A percentile compares a stretch with the other conserved stretches of the same genome.
These are phyloP conservation scores for Teunomyces atbi DNA, from an alignment of 805 yeast species.

Conservation along the genomic window DNA sequence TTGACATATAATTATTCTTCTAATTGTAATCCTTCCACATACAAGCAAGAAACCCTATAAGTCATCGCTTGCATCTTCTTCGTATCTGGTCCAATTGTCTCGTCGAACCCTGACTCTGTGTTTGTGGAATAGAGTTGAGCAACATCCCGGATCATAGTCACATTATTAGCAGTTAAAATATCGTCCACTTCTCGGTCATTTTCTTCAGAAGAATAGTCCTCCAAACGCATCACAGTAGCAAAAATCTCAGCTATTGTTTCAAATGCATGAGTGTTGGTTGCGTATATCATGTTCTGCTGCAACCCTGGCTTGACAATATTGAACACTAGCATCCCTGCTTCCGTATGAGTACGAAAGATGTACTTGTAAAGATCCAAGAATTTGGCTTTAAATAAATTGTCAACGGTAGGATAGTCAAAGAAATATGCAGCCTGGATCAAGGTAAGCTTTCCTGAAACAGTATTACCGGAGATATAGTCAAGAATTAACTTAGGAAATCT, in stretches of 20 bases:
- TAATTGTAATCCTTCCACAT: slow-evolving; percentile 33
- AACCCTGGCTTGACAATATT: slow-evolving; percentile 31
- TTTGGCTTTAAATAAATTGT: slow-evolving; percentile 25
- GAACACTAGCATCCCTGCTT: slow-evolving; percentile 24
- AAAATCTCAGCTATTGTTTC: slow-evolving; percentile 28
- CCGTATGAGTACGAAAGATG: slow-evolving; percentile 20
- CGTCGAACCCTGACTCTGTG: slow-evolving; percentile 13
- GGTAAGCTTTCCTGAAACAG: slow-evolving; percentile 20
- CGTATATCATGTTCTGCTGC: slow-evolving; percentile 25
- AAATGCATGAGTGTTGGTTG: slow-evolving; percentile 26
- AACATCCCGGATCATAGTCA: slow-evolving; percentile 11
- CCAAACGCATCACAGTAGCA: slow-evolving; percentile 5
- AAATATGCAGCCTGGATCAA: slow-evolving; percentile 31
- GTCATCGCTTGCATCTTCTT: slow-evolving; percentile 30
- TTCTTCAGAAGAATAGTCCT: slow-evolving; percentile 16
- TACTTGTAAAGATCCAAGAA: slow-evolving; percentile 29
- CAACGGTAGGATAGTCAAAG: slow-evolving; percentile 28
- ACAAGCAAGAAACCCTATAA: slow-evolving; percentile 36
- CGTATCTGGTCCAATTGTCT: slow-evolving; percentile 13
- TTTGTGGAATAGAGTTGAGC: slow-evolving; percentile 6
- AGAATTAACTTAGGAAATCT: slow-evolving; percentile 28
- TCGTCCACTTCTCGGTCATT: slow-evolving; percentile 13
- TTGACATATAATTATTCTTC: slow-evolving; percentile 24
- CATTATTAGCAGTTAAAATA: slow-evolving; percentile 14
- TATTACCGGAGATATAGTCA: slow-evolving; percentile 22